Evolutionary conservation across 2,329 filamentous ascomycete genomes (phyloP).

Genomic region (Ceratocystis variospora): DNA sequence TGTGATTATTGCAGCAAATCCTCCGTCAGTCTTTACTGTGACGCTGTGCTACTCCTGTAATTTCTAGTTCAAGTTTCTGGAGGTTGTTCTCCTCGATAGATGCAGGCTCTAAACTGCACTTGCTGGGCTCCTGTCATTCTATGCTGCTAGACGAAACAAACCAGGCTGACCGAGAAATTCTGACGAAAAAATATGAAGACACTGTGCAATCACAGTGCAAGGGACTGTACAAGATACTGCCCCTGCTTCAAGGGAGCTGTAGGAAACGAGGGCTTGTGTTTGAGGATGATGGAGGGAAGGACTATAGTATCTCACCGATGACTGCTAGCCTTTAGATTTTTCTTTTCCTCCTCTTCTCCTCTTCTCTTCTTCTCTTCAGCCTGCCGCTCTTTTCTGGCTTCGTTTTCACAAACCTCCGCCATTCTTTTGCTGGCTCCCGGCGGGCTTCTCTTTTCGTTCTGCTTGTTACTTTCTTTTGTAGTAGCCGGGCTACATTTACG

Average conservation of each 20-base stretch:
- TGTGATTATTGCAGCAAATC: not conserved
- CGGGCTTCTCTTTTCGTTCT: conserved; percentile 8
- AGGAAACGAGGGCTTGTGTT: not conserved
- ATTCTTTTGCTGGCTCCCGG: conserved; percentile 14
- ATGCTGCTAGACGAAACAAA: not conserved
- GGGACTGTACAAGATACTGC: not conserved
- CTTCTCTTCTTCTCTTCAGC: conserved; percentile 5
- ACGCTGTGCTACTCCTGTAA: not conserved
- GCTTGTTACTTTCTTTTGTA: conserved; percentile 8
- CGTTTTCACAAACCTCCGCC: not conserved
- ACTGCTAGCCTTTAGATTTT: not conserved
- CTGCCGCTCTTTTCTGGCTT: conserved; percentile 5
- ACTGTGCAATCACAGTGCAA: not conserved
- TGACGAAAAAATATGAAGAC: not conserved
- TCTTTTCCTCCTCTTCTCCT: conserved; percentile 3
- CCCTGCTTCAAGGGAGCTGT: not conserved
- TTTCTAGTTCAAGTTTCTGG: not conserved
- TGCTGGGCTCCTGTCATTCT: not conserved
- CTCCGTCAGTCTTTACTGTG: not conserved
- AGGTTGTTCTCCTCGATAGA: not conserved
- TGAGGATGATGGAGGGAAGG: not conserved
- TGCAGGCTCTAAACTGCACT: not conserved
- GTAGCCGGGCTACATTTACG: conserved; percentile 17
- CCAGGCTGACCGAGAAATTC: not conserved
- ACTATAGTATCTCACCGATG: not conserved